Conservation (phyloP, 2,329 filamentous ascomycete genomes). For the Phialocephala subalpina region DNA sequence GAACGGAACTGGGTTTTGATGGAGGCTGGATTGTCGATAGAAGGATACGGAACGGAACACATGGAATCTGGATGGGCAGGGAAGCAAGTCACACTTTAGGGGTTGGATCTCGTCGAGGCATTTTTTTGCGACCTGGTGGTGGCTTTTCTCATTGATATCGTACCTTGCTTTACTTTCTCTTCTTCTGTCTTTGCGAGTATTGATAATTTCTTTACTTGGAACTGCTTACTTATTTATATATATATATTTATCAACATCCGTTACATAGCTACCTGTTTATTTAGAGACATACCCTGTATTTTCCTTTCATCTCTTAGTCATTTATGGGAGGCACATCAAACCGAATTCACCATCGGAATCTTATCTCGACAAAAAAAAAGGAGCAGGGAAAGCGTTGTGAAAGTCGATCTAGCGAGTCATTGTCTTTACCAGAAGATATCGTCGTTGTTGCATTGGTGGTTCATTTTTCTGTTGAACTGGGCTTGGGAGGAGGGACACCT, state of each 20-base stretch:
- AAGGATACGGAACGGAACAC: background rate
- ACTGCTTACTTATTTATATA: background rate
- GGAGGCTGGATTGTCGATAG: background rate
- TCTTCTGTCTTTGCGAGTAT: background rate
- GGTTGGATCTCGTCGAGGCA: slow-evolving; percentile 22
- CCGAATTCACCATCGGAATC: background rate
- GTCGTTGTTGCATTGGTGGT: background rate
- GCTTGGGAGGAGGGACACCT: background rate
- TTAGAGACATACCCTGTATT: background rate
- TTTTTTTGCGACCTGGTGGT: slow-evolving; percentile 17
- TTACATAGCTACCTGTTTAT: background rate
- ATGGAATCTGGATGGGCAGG: background rate
- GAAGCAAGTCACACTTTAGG: background rate
- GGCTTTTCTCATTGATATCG: too few relatives aligned
- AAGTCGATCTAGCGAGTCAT: background rate
- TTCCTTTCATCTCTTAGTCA: background rate
- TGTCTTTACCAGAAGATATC: background rate
- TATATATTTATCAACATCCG: slow-evolving; percentile 3
- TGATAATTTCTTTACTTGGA: background rate
- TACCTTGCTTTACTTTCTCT: too few relatives aligned
- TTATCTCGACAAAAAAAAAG: background rate
- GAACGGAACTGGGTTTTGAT: slow-evolving; percentile 3
- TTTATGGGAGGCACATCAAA: background rate
- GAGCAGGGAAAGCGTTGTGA: background rate
- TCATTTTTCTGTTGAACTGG: background rate